Evolutionary conservation across 2,329 filamentous ascomycete genomes (phyloP).

Genomic region (Fonsecaea monophora): DNA sequence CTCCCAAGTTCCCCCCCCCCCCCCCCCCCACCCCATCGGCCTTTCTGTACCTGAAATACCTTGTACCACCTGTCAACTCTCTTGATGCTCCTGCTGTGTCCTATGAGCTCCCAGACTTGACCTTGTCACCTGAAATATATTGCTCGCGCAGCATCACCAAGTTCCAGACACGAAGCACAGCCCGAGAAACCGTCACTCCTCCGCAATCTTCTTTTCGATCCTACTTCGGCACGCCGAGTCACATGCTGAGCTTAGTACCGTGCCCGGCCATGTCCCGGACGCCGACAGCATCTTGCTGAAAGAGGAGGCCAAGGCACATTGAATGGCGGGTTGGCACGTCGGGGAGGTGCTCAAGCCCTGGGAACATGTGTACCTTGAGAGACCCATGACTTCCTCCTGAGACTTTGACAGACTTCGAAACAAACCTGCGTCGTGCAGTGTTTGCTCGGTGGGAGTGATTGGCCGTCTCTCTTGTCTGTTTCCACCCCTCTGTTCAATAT

Average conservation of each 20-base stretch:
- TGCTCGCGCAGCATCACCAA: slow-evolving; percentile 21
- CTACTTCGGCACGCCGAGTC: slow-evolving; percentile 8
- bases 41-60: slow-evolving; percentile 9
- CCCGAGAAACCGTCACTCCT: slow-evolving; percentile 17
- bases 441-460: slow-evolving; percentile 21
- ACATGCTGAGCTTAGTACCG: slow-evolving; percentile 10
- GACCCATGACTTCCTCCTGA: slow-evolving; percentile 16
- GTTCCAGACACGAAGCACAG: slow-evolving; percentile 29
- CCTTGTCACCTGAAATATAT: slow-evolving; percentile 24
- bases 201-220: slow-evolving; percentile 1
- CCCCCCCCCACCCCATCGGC: slow-evolving; percentile 11
- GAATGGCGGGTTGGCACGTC: slow-evolving; percentile 20
- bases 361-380: slow-evolving; percentile 26
- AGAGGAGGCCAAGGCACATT: slow-evolving; percentile 23
- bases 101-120: slow-evolving; percentile 18
- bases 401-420: slow-evolving; percentile 19
- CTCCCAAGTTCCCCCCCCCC: no score
- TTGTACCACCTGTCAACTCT: slow-evolving; percentile 23
- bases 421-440: slow-evolving; percentile 21
- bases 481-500: slow-evolving; percentile 27
- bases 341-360: slow-evolving; percentile 4
- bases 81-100: slow-evolving; percentile 13
- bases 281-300: slow-evolving; percentile 10
- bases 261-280: slow-evolving; percentile 13
- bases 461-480: background rate